Evolutionary conservation across 2,329 filamentous ascomycete species (phyloP).

Genomic region (Aspergillus fumigatus): DNA sequence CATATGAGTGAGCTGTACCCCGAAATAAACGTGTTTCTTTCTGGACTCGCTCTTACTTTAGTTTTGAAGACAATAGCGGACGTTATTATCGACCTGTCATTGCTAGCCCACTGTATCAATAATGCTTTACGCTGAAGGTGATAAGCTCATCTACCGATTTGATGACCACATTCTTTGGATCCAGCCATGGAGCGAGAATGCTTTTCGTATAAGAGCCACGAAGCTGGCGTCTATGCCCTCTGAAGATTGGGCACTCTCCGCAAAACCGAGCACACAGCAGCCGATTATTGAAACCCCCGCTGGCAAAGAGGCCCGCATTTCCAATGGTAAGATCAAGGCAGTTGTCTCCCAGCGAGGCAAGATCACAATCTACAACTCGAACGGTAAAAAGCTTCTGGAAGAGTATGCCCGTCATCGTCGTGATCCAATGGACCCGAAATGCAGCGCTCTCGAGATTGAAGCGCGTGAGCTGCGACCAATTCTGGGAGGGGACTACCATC

Average conservation of each 20-base stretch:
- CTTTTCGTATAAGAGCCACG: conserved; percentile 36
- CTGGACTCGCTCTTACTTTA: not conserved
- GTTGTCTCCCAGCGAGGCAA: conserved; percentile 47
- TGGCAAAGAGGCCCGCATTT: conserved; percentile 36
- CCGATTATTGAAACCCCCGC: conserved; percentile 14
- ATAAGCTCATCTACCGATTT: conserved; percentile 33
- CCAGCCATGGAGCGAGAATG: conserved; percentile 37
- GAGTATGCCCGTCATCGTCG: conserved; percentile 50
- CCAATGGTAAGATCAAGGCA: conserved; percentile 48
- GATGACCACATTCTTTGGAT: conserved; percentile 38
- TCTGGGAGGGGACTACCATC: conserved; percentile 51
- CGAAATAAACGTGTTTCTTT: not conserved
- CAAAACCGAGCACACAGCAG: conserved; percentile 12
- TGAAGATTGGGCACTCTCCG: conserved; percentile 34
- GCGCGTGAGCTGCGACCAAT: conserved; percentile 56
- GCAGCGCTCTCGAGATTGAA: conserved; percentile 53
- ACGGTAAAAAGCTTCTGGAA: conserved; percentile 45
- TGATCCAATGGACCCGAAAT: conserved; percentile 54
- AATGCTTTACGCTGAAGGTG: conserved; percentile 32
- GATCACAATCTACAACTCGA: conserved; percentile 44
- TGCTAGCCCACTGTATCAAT: not conserved
- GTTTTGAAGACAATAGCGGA: not conserved
- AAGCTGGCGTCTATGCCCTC: conserved; percentile 32
- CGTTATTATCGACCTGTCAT: not conserved
- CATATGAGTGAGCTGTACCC: not conserved